Evolutionary conservation across 2,329 filamentous ascomycete species (phyloP).

Genomic region (Fonsecaea monophora): DNA sequence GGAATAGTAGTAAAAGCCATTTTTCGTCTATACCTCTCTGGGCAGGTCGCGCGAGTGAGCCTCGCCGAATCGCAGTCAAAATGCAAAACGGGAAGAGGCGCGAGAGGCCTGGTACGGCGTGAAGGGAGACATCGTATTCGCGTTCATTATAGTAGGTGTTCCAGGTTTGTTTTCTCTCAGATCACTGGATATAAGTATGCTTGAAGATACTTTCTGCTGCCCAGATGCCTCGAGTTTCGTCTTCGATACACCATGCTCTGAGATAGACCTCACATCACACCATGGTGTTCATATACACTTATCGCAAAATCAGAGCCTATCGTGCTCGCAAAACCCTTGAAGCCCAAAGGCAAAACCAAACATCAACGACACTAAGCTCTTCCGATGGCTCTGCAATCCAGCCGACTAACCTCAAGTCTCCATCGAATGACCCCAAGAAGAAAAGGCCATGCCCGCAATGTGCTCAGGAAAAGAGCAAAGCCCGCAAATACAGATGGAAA

Average conservation of each 20-base stretch:
- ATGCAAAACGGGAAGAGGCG: neutral
- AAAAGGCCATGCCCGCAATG: slow-evolving; percentile 38
- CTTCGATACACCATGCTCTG: neutral
- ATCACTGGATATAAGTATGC: slow-evolving; percentile 14
- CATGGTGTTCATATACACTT: slow-evolving; percentile 25
- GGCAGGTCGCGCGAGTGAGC: slow-evolving; percentile 10
- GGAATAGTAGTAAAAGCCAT: neutral
- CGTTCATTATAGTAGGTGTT: neutral
- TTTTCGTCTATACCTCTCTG: slow-evolving; percentile 1
- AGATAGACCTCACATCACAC: neutral
- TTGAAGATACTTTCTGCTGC: neutral
- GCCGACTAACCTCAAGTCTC: neutral
- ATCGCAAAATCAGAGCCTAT: slow-evolving; percentile 31
- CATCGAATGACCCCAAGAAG: slow-evolving; percentile 6
- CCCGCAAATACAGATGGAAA: slow-evolving; percentile 62
- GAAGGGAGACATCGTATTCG: neutral
- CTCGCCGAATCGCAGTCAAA: neutral
- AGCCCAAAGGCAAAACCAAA: slow-evolving; percentile 14
- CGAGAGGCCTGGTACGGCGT: neutral
- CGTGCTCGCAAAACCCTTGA: slow-evolving; percentile 27
- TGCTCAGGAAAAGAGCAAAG: slow-evolving; percentile 45
- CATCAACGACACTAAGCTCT: neutral
- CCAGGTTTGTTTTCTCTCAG: neutral
- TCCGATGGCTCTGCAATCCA: neutral
- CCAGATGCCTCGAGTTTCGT: neutral